phyloP scores from a whole-genome alignment of 768 basidiomycete species.

The Punctularia strigosozonata region DNA sequence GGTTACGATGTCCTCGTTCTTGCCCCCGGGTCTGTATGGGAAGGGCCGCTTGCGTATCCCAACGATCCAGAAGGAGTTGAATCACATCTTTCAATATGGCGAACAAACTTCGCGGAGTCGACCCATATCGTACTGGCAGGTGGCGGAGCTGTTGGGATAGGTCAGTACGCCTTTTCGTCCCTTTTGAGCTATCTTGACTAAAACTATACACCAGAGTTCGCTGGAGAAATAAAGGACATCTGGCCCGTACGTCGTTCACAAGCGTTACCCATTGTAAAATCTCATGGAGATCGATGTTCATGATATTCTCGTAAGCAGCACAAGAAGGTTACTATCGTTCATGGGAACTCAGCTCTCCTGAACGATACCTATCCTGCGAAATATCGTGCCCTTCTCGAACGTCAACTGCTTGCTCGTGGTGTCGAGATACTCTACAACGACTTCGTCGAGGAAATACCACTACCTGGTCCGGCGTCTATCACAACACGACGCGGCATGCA shows the following conservation, averaged over 20 bases:
- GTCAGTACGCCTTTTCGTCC: no score
- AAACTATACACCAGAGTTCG: no score
- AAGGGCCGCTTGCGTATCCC: slow-evolving; percentile 36
- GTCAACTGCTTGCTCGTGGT: slow-evolving; percentile 8
- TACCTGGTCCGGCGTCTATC: slow-evolving; percentile 23
- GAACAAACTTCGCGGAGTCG: slow-evolving; percentile 17
- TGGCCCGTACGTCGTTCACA: slow-evolving; percentile 30
- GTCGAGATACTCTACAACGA: slow-evolving; percentile 9
- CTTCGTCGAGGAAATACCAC: slow-evolving; percentile 19
- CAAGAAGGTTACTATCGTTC: slow-evolving; percentile 51
- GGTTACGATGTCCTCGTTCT: slow-evolving; percentile 47
- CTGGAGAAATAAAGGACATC: slow-evolving; percentile 31
- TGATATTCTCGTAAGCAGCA: no score
- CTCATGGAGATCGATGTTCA: no score
- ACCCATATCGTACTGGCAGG: slow-evolving; percentile 22
- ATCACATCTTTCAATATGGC: slow-evolving; percentile 16
- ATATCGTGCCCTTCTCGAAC: slow-evolving; percentile 36
- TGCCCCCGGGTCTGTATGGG: slow-evolving; percentile 46
- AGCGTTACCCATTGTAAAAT: no score
- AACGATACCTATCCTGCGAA: slow-evolving; percentile 43
- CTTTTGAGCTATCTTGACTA: no score
- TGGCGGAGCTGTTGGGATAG: slow-evolving; percentile 26
- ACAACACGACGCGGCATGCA: slow-evolving; percentile 38
- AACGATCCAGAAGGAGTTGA: slow-evolving; percentile 14
- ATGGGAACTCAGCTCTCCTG: slow-evolving; percentile 37